Evolutionary conservation across 352 stramenopile species (phyloP).

Genomic region (Phytopythium montanum): DNA sequence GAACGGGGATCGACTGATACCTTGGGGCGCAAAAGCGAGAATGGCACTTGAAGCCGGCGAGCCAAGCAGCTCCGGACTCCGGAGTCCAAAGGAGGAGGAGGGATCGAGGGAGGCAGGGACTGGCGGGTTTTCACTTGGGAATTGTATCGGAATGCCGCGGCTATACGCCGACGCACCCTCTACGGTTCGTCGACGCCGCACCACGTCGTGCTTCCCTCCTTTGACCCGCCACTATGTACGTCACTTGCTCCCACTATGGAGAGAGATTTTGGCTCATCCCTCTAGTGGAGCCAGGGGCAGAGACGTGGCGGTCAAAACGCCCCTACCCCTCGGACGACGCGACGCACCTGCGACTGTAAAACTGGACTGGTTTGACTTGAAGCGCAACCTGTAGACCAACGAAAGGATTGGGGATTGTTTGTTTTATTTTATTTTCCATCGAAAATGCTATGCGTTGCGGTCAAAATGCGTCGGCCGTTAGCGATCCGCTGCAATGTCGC

Average conservation of each 20-base stretch:
- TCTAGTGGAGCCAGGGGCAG: background rate
- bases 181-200: constrained; percentile 6
- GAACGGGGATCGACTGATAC: background rate
- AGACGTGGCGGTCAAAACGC: no score
- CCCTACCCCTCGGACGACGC: no score
- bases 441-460: no score
- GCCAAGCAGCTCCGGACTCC: no score
- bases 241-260: background rate
- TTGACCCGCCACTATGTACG: no score
- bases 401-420: background rate
- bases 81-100: background rate
- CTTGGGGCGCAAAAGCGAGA: constrained; percentile 5
- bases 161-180: background rate
- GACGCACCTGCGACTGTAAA: background rate
- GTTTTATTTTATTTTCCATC: no score
- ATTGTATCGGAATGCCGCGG: no score
- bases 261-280: background rate
- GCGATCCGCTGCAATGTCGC: no score
- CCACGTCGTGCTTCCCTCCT: no score
- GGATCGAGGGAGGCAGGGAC: background rate
- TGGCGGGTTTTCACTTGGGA: background rate
- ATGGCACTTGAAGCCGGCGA: constrained; percentile 7
- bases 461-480: no score
- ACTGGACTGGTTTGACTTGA: background rate
- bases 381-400: background rate